Evolutionary conservation across 2,329 filamentous ascomycete genomes (phyloP), one percentile per base, ranked within the genome.

Genomic region (Diaporthe humulicola): DNA sequence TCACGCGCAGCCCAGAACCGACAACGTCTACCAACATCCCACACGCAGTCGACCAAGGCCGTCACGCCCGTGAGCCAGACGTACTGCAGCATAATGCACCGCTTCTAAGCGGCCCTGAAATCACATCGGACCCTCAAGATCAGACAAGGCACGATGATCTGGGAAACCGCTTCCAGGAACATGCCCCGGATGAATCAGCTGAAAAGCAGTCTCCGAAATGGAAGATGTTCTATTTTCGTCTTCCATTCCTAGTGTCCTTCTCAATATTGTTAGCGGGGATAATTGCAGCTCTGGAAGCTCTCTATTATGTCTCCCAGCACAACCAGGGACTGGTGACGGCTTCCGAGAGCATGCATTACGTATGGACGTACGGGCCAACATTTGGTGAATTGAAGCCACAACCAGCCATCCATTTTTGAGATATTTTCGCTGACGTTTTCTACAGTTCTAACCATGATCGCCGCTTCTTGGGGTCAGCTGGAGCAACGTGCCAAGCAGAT

Each of bases 141-240:
- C 15, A 58, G 6, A 3, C 19, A 38, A 7, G 56, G 10, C 28
- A n/a, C 4, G 56, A 38, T 1, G 9, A 38, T 5, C 17, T 10
- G 1, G 30, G 0, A n/a, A 58, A 19, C 30, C 2, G 19, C 0
- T n/a, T 4, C 10, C 9, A n/a, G 30, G 6, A 5, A n/a, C 17
- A 3, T 38, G 56, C 3, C 17, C 33, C n/a, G 6, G 56, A 36
- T 2, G 4, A n/a, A 30, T 58, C 56, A 38, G 19, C 8, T 9
- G 19, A 36, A n/a, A 17, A 19, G 9, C 12, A 19, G 8, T 10
- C 3, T n/a, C 30, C 56, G 9, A 5, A 7, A 58, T 58, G 56
- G 56, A 58, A 17, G 56, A 30, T 33, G 9, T n/a, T n/a, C 19
- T 40, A 58, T 2, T 38, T 58, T 14, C 56, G 56, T 2, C 5